Base-by-base conservation (phyloP, 108 stramenopile species). In the Nannochloropsis gaditana region DNA sequence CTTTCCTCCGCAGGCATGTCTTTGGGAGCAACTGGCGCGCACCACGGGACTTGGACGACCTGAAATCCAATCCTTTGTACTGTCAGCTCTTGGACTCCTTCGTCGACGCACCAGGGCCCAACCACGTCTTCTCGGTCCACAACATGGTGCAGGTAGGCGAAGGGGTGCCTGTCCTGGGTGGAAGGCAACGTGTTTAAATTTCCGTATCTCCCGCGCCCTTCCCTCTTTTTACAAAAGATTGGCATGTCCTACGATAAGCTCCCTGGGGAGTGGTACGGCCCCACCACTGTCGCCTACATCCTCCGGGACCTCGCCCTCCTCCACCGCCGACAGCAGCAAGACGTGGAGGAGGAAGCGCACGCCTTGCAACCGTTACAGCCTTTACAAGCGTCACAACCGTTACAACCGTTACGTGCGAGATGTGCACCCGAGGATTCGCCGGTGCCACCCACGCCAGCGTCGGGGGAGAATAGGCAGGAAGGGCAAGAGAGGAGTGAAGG, bases 251-350 rank as follows among this genome's bases (percentile, higher is more conserved):
- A 91, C 81, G 92, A 91, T 80, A 91, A 90, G 85, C 81, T 91
- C 5, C 92, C 92, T 6, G 92, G 92, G 21, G 92, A 92, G 87
- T 92, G 92, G 92, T 92, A 89, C 44, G 92, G 91, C 0, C 92
- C 92, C 9, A 85, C 84, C 44, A 90, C 90, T 10, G 92, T 89
- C 11, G 88, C 90, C 3, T 85, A 79, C 73, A 91, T 92, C 4
- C 87, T 92, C 82, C 88, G 92, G 5, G 92, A 92, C 47, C 88
- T 92, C 21, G 45, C 87, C 5, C 47, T 50, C 47, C 47, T 50
- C 15, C 47, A 50, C 47, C 47, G 47, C 47, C 47, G 47, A 10
- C 47, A 50, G 47, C 47, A 50, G 47, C 47, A 50, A 15, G 11
- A 50, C 11, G 11, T 11, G 47, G 11, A 50, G 47, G 11, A 50